Percentiles rank a stretch among this genome's conserved stretches.
Conservation (phyloP, 208 protist species). For the Leishmania braziliensis region DNA sequence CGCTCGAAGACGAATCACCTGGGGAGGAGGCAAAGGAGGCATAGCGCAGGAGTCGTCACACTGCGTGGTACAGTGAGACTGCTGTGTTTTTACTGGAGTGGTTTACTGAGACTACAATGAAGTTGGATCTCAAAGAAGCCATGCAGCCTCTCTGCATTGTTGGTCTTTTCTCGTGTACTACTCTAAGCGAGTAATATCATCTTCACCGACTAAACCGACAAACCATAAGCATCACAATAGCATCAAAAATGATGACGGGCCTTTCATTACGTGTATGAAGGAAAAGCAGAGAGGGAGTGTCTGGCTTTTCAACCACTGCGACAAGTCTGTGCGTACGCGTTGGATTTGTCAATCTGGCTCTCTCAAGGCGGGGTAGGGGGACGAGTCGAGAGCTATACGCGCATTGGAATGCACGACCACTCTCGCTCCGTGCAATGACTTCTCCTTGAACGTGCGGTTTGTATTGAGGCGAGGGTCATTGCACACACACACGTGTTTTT, state of each 20-base stretch:
- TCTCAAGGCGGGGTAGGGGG: too few species aligned
- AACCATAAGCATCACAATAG: not conserved
- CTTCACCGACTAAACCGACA: not conserved
- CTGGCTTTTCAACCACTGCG: not conserved
- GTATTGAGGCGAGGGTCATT: not conserved
- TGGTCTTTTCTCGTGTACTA: not conserved
- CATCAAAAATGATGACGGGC: not conserved
- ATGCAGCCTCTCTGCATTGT: not conserved
- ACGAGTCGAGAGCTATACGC: not conserved
- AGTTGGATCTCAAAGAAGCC: not conserved
- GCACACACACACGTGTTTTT: not conserved
- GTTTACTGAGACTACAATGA: not conserved
- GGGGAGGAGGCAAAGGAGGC: slow-evolving; percentile 11
- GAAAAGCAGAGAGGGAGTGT: too few species aligned
- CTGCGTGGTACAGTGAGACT: not conserved
- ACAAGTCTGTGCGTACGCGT: not conserved
- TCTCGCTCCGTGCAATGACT: not conserved
- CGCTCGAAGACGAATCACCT: slow-evolving; percentile 1
- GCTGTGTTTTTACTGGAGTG: not conserved
- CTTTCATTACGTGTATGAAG: not conserved
- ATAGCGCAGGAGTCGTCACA: not conserved
- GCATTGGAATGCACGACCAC: not conserved
- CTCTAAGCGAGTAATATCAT: not conserved
- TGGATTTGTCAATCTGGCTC: not conserved
- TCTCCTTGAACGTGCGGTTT: not conserved